These are phyloP conservation scores for Rhodotorula sphaerocarpa DNA, from an alignment of 768 basidiomycete species.

Conservation along the genomic window DNA sequence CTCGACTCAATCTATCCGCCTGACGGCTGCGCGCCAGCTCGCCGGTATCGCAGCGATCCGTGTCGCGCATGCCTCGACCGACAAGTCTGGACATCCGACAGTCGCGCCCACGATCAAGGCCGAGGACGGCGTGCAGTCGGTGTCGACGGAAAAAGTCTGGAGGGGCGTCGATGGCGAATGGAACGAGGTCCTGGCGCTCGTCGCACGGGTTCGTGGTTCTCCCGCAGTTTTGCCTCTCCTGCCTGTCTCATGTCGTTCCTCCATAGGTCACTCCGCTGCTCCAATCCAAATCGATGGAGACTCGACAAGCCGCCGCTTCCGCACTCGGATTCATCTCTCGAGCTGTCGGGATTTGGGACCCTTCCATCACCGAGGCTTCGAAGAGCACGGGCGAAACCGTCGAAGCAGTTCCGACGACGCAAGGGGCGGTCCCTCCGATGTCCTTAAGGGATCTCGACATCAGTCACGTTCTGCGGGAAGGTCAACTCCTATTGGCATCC, in stretches of 20 bases:
- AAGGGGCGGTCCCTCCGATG: constrained; percentile 43
- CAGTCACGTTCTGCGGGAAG: constrained; percentile 63
- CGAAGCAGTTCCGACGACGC: constrained; percentile 36
- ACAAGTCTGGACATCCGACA: constrained; percentile 34
- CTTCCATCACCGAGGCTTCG: constrained; percentile 25
- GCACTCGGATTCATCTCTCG: constrained; percentile 81
- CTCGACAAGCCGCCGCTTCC: constrained; percentile 76
- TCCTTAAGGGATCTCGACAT: constrained; percentile 71
- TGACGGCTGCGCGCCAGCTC: constrained; percentile 93
- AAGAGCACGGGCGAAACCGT: not conserved
- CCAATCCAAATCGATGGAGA: constrained; percentile 85
- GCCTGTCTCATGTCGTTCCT: not conserved
- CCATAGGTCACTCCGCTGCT: constrained; percentile 77
- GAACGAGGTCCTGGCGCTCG: constrained; percentile 81
- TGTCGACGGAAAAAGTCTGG: constrained; percentile 16
- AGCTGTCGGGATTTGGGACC: constrained; percentile 68
- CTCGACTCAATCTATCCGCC: constrained; percentile 76
- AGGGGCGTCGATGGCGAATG: constrained; percentile 53
- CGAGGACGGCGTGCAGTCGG: not conserved
- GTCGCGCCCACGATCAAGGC: constrained; percentile 40
- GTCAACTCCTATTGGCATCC: constrained; percentile 72
- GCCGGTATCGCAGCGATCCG: constrained; percentile 82
- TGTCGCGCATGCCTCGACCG: constrained; percentile 50
- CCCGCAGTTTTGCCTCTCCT: not conserved
- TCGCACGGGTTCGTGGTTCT: constrained; percentile 61